A percentile compares a stretch with the other conserved stretches of the same genome.
These are phyloP conservation scores for Viola pubescens DNA, from an alignment of 441 rosid genomes.

Conservation along the genomic window DNA sequence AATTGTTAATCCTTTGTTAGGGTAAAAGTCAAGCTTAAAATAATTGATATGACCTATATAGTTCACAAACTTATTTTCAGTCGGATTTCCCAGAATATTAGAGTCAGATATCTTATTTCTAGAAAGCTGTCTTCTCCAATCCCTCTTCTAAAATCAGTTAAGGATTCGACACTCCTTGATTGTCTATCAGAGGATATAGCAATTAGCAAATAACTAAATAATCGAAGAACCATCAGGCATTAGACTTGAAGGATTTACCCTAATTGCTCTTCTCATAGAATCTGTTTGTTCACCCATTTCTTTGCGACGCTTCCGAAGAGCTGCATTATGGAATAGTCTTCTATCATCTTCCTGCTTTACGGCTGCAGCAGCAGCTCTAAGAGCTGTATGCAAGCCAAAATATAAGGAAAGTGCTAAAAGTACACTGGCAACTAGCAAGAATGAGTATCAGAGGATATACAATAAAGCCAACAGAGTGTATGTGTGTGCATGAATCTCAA, in stretches of 20 bases:
- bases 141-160: not conserved
- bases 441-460: not conserved
- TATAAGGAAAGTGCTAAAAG: slow-evolving; percentile 10
- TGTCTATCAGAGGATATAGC: not conserved
- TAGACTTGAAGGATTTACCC: slow-evolving; percentile 28
- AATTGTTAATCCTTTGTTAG: slow-evolving; percentile 3
- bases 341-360: slow-evolving; percentile 87
- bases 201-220: slow-evolving; percentile 1
- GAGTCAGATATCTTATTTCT: not conserved
- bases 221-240: not conserved
- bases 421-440: not conserved
- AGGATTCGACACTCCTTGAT: not conserved
- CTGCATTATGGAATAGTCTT: slow-evolving; percentile 80
- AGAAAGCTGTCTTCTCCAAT: not conserved
- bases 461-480: not conserved
- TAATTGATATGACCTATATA: slow-evolving; percentile 1
- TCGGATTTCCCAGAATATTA: too few relatives aligned
- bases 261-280: slow-evolving; percentile 46
- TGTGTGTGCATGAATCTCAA: not conserved
- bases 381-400: slow-evolving; percentile 42
- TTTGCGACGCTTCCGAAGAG: slow-evolving; percentile 87
- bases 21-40: not conserved
- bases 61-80: too few relatives aligned
- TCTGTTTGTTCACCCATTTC: slow-evolving; percentile 80
- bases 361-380: slow-evolving; percentile 90